Base-by-base conservation (phyloP, 192 early-diverging fungal species). In the Coemansia sp. region DNA sequence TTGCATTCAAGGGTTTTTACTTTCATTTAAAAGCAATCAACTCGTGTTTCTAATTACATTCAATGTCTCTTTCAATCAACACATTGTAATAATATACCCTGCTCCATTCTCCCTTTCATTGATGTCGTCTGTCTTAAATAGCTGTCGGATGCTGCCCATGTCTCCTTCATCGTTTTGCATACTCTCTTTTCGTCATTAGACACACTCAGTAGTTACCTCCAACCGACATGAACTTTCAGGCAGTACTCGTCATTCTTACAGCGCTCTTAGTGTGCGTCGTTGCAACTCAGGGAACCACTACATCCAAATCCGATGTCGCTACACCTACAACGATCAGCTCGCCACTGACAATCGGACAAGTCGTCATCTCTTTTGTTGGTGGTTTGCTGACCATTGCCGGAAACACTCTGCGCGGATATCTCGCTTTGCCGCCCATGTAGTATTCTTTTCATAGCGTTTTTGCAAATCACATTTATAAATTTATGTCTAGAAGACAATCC, bases 371-470 rank as follows among this genome's bases (percentile, higher is more conserved):
- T 4, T 64, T 64, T 37, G 48, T 64, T 2, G 24, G 33, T 64
- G 63, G 63, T 3, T 13, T 64, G 64, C 24, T 54, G 33, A 40
- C 50, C 8, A 66, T 66, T 33, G 51, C 31, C 8, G 39, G 50
- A 39, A 66, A 66, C 37, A 57, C 64, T 1, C 6, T 66, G 36
- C 50, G 64, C 16, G 64, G 64, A 2, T 66, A 66, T 17, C 14
- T 66, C 14, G 3, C 40, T 5, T 53, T 66, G 17, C 64, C 64
- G 8, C 64, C 50, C 5, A 17, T 41, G 37, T 66, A 56, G 14
- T 35, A 51, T 24, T 21, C 6, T 1, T 3, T 9, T 51, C 4
- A 9, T 51, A 27, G 19, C 27, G 3, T 33, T 31, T 56, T 35
- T 34, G 29, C 1, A 4, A 14, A 54, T 54, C 51, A 14, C 4